Evolutionary conservation across 2,329 filamentous ascomycete genomes (phyloP), one percentile per base, ranked within the genome.

Genomic region (Talaromyces sp.): DNA sequence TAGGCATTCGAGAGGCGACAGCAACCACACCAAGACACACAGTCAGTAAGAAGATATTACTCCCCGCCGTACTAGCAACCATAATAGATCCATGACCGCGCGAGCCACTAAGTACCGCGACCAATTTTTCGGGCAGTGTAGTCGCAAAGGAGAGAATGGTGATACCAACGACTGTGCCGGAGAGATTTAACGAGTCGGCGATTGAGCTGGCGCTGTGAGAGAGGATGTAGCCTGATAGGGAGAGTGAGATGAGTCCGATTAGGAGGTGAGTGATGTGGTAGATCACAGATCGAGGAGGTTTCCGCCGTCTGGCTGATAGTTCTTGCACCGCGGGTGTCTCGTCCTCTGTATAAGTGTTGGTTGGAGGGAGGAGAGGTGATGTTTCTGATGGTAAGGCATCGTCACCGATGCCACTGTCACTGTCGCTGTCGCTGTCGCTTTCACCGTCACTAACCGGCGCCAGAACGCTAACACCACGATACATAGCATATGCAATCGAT

Each of bases 41-140:
- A 1, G 78, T 77, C 15, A 82, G 67, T 33, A 83, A 67, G 63
- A 83, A 84, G 35, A 83, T 79, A 59, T 83, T 83, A 61, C 79
- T 81, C 4, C 80, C 80, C 0, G 75, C 79, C 3, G 79, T 80
- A 45, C 78, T 81, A 0, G 80, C 81, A 5, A 80, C 77, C 8
- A 83, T 64, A 48, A 83, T 80, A 1, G 79, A 79, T 1, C 67
- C 65, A 17, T 81, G 76, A 4, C 78, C 79, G 13, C 76, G 73
- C 10, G 64, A 69, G 15, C 78, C 77, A 59, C 78, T 79, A 22
- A 82, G 61, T 3, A 81, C 69, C 1, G 80, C 76, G 48, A 83
- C 63, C 39, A 82, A 72, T 63, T 82, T 82, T 62, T 83, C 80
- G 0, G 81, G 80, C 1, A 83, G 67, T 0, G 80, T 82, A 0